Conservation (phyloP, 768 basidiomycete species). For the Pleurotus tuber-regium region DNA sequence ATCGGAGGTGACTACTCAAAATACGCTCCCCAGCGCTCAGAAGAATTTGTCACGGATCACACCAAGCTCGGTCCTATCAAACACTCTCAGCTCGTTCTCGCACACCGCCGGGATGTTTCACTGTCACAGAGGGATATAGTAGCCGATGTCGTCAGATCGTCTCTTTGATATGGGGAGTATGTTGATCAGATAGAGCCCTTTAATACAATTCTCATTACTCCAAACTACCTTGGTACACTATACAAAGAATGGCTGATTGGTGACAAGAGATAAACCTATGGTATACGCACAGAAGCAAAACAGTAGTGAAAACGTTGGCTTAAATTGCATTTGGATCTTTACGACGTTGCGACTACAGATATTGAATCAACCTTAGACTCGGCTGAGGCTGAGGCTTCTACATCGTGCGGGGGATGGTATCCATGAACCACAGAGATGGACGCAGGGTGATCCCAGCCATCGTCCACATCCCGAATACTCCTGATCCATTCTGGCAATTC, state of each 20-base stretch:
- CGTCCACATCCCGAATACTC: conserved; percentile 16
- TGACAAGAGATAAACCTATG: not conserved
- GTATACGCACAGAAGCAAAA: not conserved
- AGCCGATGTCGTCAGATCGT: conserved; percentile 33
- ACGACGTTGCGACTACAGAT: not conserved
- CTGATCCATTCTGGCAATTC: conserved; percentile 55
- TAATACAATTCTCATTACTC: too few species aligned
- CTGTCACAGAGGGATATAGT: conserved; percentile 36
- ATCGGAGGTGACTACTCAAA: conserved; percentile 51
- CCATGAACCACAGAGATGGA: not conserved
- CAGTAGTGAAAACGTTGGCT: too few species aligned
- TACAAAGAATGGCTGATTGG: not conserved
- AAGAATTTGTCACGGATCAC: conserved; percentile 25
- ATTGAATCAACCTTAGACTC: not conserved
- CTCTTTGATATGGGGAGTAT: not conserved
- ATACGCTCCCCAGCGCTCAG: conserved; percentile 31
- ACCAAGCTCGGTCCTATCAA: conserved; percentile 37
- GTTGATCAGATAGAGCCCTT: not conserved
- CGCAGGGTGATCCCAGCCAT: conserved; percentile 10
- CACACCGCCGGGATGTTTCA: conserved; percentile 39
- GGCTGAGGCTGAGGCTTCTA: too few species aligned
- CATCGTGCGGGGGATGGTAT: not conserved
- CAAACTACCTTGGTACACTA: not conserved
- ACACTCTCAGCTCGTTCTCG: conserved; percentile 41
- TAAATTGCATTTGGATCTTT: not conserved